Evolutionary conservation across 148 eudicot species (phyloP).

Genomic region (Chenopodium formosanum): DNA sequence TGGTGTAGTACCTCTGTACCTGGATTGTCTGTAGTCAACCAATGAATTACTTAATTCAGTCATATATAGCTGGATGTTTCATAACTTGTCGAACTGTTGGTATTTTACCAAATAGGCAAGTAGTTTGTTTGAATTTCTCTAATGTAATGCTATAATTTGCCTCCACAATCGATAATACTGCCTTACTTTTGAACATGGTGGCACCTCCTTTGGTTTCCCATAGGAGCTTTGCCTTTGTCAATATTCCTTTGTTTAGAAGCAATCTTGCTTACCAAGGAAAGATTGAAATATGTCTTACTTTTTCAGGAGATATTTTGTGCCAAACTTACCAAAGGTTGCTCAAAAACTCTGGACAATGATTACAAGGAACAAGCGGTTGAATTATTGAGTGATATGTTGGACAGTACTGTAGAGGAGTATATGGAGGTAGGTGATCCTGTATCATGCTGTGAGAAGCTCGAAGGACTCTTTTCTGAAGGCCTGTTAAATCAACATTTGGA

Average conservation of each 20-base stretch:
- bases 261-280: no score
- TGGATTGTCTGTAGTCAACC: no score
- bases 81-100: no score
- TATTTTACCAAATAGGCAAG: no score
- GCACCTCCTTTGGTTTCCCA: not conserved
- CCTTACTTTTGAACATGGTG: not conserved
- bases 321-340: conserved; percentile 3
- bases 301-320: conserved; percentile 38
- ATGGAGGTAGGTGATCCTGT: conserved; percentile 39
- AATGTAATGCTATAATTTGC: not conserved
- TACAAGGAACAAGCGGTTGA: conserved; percentile 20
- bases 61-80: no score
- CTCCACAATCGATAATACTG: no score
- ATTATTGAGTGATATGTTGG: conserved; percentile 34
- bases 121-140: not conserved
- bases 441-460: conserved; percentile 58
- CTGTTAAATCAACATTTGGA: conserved; percentile 19
- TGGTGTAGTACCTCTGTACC: no score
- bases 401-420: conserved; percentile 47
- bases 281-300: not conserved
- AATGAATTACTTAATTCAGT: no score
- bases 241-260: no score
- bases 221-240: no score
- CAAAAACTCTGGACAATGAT: conserved; percentile 12
- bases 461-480: conserved; percentile 40